These are phyloP conservation scores for Wilcoxina mikolae DNA, from an alignment of 495 filamentous ascomycete species.

Conservation along the genomic window DNA sequence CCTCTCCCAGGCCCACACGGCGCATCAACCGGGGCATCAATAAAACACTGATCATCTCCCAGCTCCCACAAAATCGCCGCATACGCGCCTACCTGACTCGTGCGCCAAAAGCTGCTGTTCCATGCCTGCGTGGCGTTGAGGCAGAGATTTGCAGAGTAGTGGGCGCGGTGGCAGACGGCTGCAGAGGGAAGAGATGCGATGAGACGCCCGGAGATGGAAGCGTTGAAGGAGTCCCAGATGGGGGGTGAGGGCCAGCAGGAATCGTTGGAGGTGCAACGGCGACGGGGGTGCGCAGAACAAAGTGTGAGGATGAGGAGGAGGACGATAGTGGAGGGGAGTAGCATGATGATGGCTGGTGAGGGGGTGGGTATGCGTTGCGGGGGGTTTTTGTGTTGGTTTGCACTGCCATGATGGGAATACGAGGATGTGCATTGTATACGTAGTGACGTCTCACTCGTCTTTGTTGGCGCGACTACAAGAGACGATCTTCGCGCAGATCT, in stretches of 20 bases:
- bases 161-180: constrained; percentile 22
- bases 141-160: constrained; percentile 15
- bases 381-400: too few relatives aligned
- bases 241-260: constrained; percentile 14
- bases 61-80: neutral
- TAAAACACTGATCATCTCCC: constrained; percentile 23
- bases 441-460: too few relatives aligned
- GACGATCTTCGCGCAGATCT: too few relatives aligned
- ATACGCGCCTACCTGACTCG: constrained; percentile 15
- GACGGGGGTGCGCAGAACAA: neutral
- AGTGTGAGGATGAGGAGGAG: too few relatives aligned
- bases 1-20: constrained; percentile 27
- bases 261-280: constrained; percentile 27
- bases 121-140: constrained; percentile 11
- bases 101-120: constrained; percentile 17
- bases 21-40: constrained; percentile 11
- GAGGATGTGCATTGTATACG: too few relatives aligned
- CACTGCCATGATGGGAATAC: too few relatives aligned
- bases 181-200: constrained; percentile 17
- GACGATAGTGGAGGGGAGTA: too few relatives aligned
- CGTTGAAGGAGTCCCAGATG: constrained; percentile 17
- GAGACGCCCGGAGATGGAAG: constrained; percentile 18
- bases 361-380: too few relatives aligned
- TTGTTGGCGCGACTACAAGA: too few relatives aligned
- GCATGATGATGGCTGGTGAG: too few relatives aligned